Base-by-base conservation (phyloP, 2,329 filamentous ascomycete genomes). In the Cercospora sojina region DNA sequence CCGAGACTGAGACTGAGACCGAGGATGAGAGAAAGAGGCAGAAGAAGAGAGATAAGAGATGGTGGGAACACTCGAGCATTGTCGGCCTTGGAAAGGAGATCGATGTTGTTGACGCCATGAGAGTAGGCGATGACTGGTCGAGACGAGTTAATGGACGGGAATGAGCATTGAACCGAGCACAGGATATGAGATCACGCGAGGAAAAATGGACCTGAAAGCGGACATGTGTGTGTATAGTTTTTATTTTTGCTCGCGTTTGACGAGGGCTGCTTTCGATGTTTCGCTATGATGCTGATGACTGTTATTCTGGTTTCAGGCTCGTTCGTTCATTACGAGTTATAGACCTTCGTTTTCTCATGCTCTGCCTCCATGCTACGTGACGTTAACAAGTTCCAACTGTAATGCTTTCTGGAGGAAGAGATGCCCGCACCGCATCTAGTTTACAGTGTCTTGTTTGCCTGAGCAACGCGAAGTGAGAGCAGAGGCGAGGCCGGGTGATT, bases 1-100 rank as follows among this genome's bases (percentile, higher is more conserved):
- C 91, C 72, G 92, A 96, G 59, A 84, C 85, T 51, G 83, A 93
- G 88, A 73, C 70, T 5, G 68, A 90, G 90, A 73, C 70, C 1
- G 68, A 90, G 90, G 78, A 86, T 83, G 10, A 88, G 87, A 76
- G 71, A 27, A 63, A 62, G 51, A 67, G 83, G 81, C 72, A 55
- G 59, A 68, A 59, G 5, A 79, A 77, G 62, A 85, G 84, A 75
- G 76, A 77, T 43, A 81, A 84, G 32, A 83, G 85, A 67, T 94
- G 91, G 91, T 95, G 90, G 90, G 88, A 93, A 78, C 84, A 86
- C 62, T 88, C 92, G 64, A 90, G 93, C 53, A 87, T 92, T 66
- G 92, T 96, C 25, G 93, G 94, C 2, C 84, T 93, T 65, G 94
- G 94, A 16, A 90, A 95, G 75, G 91, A 92, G 3, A 89, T 97